Conservation (phyloP, 495 filamentous ascomycete genomes). For the Astrothelium subdiscretum region DNA sequence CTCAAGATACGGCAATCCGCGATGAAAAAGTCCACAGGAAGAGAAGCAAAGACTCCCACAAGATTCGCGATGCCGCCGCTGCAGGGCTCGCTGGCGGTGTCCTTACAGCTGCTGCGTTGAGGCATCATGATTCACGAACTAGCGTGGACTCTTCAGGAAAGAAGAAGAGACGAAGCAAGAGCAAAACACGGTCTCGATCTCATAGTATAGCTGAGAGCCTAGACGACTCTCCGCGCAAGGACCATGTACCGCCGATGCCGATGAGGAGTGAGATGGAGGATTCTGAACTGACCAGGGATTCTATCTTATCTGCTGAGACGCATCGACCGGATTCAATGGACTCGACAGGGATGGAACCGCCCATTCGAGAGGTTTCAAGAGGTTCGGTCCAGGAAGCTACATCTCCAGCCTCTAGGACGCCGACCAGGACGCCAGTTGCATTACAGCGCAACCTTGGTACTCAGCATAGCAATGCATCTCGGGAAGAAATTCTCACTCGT, state of each 20-base stretch:
- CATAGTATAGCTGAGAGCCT: conserved; percentile 39
- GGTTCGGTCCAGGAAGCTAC: conserved; percentile 38
- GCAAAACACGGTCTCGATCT: conserved; percentile 43
- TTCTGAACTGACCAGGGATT: conserved; percentile 79
- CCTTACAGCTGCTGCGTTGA: conserved; percentile 52
- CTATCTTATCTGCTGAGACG: conserved; percentile 73
- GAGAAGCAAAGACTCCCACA: conserved; percentile 44
- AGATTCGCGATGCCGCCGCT: conserved; percentile 40
- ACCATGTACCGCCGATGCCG: conserved; percentile 64
- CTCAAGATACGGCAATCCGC: conserved; percentile 36
- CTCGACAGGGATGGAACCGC: conserved; percentile 35
- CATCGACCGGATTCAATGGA: conserved; percentile 51
- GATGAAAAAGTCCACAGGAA: conserved; percentile 45
- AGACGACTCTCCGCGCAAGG: conserved; percentile 27
- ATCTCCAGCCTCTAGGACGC: conserved; percentile 37
- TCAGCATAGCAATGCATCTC: conserved; percentile 49
- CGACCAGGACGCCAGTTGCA: conserved; percentile 38
- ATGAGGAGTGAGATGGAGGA: conserved; percentile 70
- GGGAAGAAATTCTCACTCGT: conserved; percentile 35
- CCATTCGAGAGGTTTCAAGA: conserved; percentile 44
- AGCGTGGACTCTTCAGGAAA: conserved; percentile 42
- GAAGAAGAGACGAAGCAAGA: conserved; percentile 32
- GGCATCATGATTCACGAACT: conserved; percentile 52
- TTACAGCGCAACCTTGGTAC: conserved; percentile 39
- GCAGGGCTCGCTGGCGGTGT: conserved; percentile 43